These are phyloP conservation scores for Kockiozyma suomiensis DNA, from an alignment of 805 yeast genomes.

Conservation along the genomic window DNA sequence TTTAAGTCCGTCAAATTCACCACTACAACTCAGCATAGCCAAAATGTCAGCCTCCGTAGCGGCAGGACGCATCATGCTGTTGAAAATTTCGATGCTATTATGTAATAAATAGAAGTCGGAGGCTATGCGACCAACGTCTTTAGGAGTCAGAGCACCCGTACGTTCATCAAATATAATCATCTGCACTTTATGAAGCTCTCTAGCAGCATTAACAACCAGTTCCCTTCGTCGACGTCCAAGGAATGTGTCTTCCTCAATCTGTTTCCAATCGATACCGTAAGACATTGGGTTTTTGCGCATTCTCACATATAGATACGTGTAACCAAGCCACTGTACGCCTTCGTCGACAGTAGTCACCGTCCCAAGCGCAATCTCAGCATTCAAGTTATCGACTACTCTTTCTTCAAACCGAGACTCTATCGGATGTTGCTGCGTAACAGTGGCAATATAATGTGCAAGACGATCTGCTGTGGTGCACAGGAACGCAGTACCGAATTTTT, in stretches of 20 bases:
- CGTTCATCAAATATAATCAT: constrained; percentile 92
- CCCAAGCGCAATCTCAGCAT: constrained; percentile 95
- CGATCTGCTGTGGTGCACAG: constrained; percentile 80
- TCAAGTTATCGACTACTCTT: constrained; percentile 84
- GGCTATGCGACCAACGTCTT: constrained; percentile 91
- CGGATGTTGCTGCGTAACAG: constrained; percentile 92
- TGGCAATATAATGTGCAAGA: constrained; percentile 83
- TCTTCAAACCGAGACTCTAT: constrained; percentile 82
- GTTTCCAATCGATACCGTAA: constrained; percentile 89
- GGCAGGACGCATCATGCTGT: constrained; percentile 74
- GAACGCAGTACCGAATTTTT: constrained; percentile 88
- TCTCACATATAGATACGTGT: constrained; percentile 89
- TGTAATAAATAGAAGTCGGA: constrained; percentile 88
- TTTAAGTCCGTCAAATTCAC: constrained; percentile 89
- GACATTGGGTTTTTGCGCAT: constrained; percentile 93
- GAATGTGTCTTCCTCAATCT: constrained; percentile 78
- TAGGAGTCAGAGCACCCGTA: constrained; percentile 75
- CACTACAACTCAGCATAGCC: constrained; percentile 85
- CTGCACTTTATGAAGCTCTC: constrained; percentile 79
- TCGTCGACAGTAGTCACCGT: constrained; percentile 93
- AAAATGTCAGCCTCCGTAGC: constrained; percentile 92
- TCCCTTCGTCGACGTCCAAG: constrained; percentile 71
- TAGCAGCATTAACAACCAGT: constrained; percentile 78
- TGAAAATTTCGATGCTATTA: constrained; percentile 86
- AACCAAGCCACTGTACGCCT: constrained; percentile 97